These are phyloP conservation scores for Betula pendula DNA, from an alignment of 306 rosid species.

Conservation along the genomic window DNA sequence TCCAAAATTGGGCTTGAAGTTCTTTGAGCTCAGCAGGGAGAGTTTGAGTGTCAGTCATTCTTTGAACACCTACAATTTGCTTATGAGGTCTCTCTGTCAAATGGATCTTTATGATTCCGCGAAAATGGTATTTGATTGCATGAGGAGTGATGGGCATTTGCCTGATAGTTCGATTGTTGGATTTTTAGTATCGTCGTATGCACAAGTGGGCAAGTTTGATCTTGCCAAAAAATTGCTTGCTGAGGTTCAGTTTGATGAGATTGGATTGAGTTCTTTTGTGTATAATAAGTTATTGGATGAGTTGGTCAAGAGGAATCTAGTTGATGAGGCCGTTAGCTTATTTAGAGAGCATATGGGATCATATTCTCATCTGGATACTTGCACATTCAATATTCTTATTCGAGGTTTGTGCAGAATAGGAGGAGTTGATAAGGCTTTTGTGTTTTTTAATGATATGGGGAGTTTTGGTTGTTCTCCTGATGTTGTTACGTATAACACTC, in stretches of 20 bases:
- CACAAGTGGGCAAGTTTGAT: conserved; percentile 51
- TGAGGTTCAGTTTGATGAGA: conserved; percentile 42
- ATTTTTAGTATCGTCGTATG: conserved; percentile 64
- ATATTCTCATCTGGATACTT: conserved; percentile 42
- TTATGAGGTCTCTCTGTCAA: conserved; percentile 73
- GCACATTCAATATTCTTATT: conserved; percentile 73
- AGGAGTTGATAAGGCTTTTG: conserved; percentile 54
- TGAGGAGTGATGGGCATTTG: conserved; percentile 64
- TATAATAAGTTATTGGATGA: conserved; percentile 63
- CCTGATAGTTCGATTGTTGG: conserved; percentile 58
- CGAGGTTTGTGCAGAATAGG: conserved; percentile 63
- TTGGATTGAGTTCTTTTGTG: conserved; percentile 43
- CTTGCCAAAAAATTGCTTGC: conserved; percentile 52
- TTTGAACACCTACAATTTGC: conserved; percentile 59
- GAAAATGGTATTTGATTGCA: conserved; percentile 56
- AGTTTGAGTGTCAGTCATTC: conserved; percentile 45
- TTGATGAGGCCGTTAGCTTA: conserved; percentile 59
- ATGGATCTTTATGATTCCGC: conserved; percentile 61
- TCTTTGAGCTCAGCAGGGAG: conserved; percentile 61
- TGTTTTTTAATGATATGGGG: conserved; percentile 56
- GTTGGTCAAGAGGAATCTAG: conserved; percentile 50
- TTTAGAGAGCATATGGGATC: conserved; percentile 57
- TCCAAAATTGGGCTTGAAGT: conserved; percentile 58
- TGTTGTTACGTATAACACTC: conserved; percentile 63
- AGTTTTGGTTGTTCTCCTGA: conserved; percentile 72